These are phyloP conservation scores for Penicillium concentricum DNA, from an alignment of 2,329 filamentous ascomycete genomes.

Conservation along the genomic window DNA sequence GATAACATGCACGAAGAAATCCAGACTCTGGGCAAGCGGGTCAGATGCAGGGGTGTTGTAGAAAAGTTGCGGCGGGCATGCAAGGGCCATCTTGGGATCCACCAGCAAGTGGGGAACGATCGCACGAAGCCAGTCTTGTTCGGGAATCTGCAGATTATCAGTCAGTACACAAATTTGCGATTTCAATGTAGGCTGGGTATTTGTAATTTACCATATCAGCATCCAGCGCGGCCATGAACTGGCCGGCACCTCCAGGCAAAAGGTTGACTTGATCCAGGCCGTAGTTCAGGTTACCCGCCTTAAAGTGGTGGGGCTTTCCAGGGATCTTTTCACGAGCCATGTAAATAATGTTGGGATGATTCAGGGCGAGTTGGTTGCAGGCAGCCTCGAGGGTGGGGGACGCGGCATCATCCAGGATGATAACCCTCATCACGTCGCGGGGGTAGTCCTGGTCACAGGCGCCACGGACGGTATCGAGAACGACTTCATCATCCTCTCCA, in stretches of 20 bases:
- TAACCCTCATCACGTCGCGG: constrained; percentile 35
- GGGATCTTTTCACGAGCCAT: constrained; percentile 44
- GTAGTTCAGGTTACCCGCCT: constrained; percentile 65
- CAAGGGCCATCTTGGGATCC: constrained; percentile 58
- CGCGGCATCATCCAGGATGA: constrained; percentile 44
- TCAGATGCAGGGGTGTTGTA: constrained; percentile 62
- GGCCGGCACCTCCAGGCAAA: constrained; percentile 56
- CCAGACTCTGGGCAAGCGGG: constrained; percentile 58
- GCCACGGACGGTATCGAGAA: constrained; percentile 42
- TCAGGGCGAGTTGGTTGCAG: constrained; percentile 34
- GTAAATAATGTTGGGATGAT: constrained; percentile 44
- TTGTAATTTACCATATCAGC: constrained; percentile 57
- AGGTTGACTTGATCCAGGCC: constrained; percentile 52
- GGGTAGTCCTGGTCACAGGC: constrained; percentile 44
- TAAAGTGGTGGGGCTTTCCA: constrained; percentile 53
- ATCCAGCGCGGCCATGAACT: constrained; percentile 63
- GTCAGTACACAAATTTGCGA: constrained; percentile 2
- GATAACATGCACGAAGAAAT: constrained; percentile 58
- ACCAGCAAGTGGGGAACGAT: constrained; percentile 59
- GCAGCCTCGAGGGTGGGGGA: constrained; percentile 35
- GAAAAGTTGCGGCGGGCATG: constrained; percentile 62
- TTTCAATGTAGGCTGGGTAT: not conserved
- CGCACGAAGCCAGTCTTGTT: constrained; percentile 59
- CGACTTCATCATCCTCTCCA: constrained; percentile 43
- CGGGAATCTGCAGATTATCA: constrained; percentile 51